Percentiles rank a stretch among this genome's conserved stretches.
These are phyloP conservation scores for Xylariales sp. DNA, from an alignment of 2,329 filamentous ascomycete genomes.

Conservation along the genomic window DNA sequence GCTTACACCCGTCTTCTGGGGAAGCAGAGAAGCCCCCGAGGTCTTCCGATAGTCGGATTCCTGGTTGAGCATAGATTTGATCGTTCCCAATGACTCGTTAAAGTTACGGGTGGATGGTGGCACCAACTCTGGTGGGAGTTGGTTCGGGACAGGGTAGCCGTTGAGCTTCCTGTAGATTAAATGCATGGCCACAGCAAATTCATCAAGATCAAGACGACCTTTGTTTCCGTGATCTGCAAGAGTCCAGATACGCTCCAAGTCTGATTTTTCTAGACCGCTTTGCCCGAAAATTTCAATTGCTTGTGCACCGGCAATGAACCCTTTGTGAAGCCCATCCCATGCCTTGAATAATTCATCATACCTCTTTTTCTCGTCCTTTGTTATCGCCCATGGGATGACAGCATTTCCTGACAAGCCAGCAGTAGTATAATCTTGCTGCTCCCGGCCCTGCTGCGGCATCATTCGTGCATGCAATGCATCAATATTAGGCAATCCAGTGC, in stretches of 20 bases:
- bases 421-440: conserved; percentile 77
- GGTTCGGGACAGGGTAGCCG: conserved; percentile 85
- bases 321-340: conserved; percentile 93
- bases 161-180: conserved; percentile 97
- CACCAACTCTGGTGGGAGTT: conserved; percentile 84
- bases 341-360: conserved; percentile 94
- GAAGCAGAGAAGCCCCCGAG: conserved; percentile 83
- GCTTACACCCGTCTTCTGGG: conserved; percentile 96
- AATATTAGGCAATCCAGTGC: conserved; percentile 87
- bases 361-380: conserved; percentile 95
- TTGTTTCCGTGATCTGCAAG: conserved; percentile 91
- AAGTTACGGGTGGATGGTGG: conserved; percentile 93
- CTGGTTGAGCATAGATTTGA: conserved; percentile 83
- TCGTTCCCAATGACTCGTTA: conserved; percentile 84
- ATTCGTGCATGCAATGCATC: conserved; percentile 88
- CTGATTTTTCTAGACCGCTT: conserved; percentile 85
- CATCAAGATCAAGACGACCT: conserved; percentile 89
- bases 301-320: conserved; percentile 85
- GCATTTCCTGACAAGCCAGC: conserved; percentile 88
- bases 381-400: conserved; percentile 96
- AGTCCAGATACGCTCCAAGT: conserved; percentile 92
- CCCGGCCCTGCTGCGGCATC: conserved; percentile 95
- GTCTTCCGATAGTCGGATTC: conserved; percentile 88
- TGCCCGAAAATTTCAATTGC: conserved; percentile 97
- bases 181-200: conserved; percentile 98